These are phyloP conservation scores for Xylaria nigripes DNA, from an alignment of 495 filamentous ascomycete genomes.

Conservation along the genomic window DNA sequence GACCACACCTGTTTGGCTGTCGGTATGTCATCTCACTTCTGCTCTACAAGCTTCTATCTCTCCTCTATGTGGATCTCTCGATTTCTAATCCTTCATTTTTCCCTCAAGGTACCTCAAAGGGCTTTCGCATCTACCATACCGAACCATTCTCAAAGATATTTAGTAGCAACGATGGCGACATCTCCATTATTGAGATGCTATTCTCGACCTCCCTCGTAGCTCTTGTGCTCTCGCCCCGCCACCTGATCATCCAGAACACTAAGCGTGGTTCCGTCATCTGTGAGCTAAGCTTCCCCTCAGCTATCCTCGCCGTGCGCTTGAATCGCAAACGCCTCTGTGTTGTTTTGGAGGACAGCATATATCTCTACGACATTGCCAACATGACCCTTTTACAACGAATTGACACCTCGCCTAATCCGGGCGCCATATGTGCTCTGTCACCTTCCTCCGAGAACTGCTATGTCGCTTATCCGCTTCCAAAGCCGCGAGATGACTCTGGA, in stretches of 20 bases:
- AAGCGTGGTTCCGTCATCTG: conserved; percentile 97
- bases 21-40: conserved; percentile 45
- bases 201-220: conserved; percentile 98
- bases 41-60: not conserved
- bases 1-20: conserved; percentile 95
- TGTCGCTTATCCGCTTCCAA: conserved; percentile 89
- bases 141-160: conserved; percentile 92
- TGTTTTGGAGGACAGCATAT: conserved; percentile 89
- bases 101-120: conserved; percentile 66
- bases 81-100: conserved; percentile 8
- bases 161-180: conserved; percentile 85
- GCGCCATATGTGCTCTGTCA: conserved; percentile 83
- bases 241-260: conserved; percentile 91
- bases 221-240: conserved; percentile 77
- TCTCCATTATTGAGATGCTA: conserved; percentile 94
- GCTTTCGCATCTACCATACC: conserved; percentile 91
- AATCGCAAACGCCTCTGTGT: conserved; percentile 92
- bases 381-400: conserved; percentile 90
- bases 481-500: conserved; percentile 48
- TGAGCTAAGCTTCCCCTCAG: conserved; percentile 94
- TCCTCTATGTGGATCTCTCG: not conserved
- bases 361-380: conserved; percentile 95
- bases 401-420: conserved; percentile 85
- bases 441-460: conserved; percentile 94
- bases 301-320: conserved; percentile 82